These are phyloP conservation scores for Trichoderma aggressivum DNA, from an alignment of 2,329 filamentous ascomycete species.

Conservation along the genomic window DNA sequence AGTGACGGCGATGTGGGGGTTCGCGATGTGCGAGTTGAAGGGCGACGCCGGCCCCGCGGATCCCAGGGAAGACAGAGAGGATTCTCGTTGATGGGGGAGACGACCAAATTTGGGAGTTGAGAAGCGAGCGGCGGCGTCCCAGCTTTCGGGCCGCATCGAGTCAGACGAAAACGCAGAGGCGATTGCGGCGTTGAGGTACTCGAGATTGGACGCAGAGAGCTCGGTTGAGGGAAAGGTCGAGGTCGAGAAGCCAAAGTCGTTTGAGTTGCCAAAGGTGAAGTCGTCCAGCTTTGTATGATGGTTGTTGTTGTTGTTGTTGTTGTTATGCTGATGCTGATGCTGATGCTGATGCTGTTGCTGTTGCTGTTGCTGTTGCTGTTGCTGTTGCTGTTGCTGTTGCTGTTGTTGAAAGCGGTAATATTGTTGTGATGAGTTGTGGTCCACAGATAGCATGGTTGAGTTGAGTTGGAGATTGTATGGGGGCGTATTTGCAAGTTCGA, in stretches of 20 bases:
- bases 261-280: slow-evolving; percentile 20
- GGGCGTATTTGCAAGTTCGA: slow-evolving; percentile 23
- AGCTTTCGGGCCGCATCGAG: slow-evolving; percentile 43
- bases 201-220: slow-evolving; percentile 20
- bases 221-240: slow-evolving; percentile 21
- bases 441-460: slow-evolving; percentile 32
- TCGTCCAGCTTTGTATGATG: slow-evolving; percentile 22
- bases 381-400: slow-evolving; percentile 25
- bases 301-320: slow-evolving; percentile 23
- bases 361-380: slow-evolving; percentile 10
- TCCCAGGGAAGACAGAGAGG: slow-evolving; percentile 58
- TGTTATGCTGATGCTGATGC: too few relatives aligned
- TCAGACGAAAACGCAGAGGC: slow-evolving; percentile 25
- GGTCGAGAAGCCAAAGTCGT: slow-evolving; percentile 7
- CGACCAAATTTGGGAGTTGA: slow-evolving; percentile 37
- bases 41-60: slow-evolving; percentile 60
- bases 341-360: slow-evolving; percentile 24
- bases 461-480: neutral
- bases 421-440: slow-evolving; percentile 24
- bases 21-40: slow-evolving; percentile 52
- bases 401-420: slow-evolving; percentile 21
- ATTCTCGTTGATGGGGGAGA: slow-evolving; percentile 55
- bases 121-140: slow-evolving; percentile 37
- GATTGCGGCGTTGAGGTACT: slow-evolving; percentile 27
- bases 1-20: slow-evolving; percentile 56